Percentiles rank a stretch among this genome's conserved stretches.
phyloP scores from a whole-genome alignment of 2,329 filamentous ascomycete genomes.

The Paecilomyces niveus region DNA sequence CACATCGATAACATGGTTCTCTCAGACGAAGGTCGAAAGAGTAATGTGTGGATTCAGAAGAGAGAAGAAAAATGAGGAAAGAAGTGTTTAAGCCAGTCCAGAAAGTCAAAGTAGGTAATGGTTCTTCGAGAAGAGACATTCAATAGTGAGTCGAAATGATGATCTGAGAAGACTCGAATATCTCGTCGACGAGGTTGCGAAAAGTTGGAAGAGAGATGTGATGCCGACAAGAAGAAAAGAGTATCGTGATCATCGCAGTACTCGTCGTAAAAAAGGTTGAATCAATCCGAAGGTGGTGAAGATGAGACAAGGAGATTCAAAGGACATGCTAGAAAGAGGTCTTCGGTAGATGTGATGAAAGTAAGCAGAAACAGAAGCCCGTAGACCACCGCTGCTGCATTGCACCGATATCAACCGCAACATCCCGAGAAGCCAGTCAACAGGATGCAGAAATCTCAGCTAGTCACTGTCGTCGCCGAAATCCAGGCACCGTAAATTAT shows the following conservation, averaged over 20 bases:
- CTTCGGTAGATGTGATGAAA: not conserved
- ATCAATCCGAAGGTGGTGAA: not conserved
- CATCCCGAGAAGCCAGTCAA: no score
- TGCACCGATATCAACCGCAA: not conserved
- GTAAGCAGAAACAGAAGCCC: not conserved
- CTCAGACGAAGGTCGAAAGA: not conserved
- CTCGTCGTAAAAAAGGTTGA: not conserved
- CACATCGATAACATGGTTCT: not conserved
- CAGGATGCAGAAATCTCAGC: no score
- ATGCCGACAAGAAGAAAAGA: not conserved
- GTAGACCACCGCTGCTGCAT: not conserved
- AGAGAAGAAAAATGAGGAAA: not conserved
- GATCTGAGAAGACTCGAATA: not conserved
- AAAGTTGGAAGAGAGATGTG: not conserved
- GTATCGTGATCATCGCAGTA: not conserved
- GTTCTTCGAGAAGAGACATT: not conserved
- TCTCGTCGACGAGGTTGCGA: not conserved
- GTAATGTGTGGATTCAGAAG: not conserved
- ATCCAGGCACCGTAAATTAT: not conserved
- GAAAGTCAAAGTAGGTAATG: not conserved
- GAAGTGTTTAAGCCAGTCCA: not conserved
- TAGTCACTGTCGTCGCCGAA: no score
- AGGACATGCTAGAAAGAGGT: not conserved
- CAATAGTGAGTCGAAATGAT: not conserved
- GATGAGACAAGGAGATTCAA: not conserved